Evolutionary conservation across 1,139 yeast species (phyloP), one percentile per base, ranked within the genome.

Genomic region (Kurtzmaniella quercitrusa): DNA sequence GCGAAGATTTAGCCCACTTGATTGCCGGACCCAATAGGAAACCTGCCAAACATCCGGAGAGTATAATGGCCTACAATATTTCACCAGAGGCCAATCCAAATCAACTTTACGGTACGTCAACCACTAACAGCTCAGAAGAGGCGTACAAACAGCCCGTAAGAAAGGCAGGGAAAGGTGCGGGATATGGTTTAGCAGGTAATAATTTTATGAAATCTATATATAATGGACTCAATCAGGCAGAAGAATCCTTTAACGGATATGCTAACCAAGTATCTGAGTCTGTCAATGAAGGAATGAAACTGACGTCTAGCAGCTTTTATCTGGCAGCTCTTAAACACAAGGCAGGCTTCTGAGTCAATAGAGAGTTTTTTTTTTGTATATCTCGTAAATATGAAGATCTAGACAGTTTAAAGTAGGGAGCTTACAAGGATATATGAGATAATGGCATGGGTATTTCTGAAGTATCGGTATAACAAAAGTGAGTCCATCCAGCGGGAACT

Each of bases 11-110:
- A 48, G 74, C 79, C 39, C 46, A 53, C n/a, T 56, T 84, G 40
- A 68, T 85, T 34, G 81, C 81, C 8, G 89, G 90, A 0, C 81
- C 79, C 1, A 76, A 73, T 46, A 70, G 88, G 54, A 73, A 77
- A 21, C 65, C 71, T 0, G 65, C 82, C 1, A 81, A 77, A 48
- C 71, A 72, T 44, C 68, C 70, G 25, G 93, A 85, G 52, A 74
- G 81, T 47, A 66, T 61, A 29, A 60, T 82, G 48, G 85, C 90
- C 0, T 62, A 60, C 57, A 82, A 82, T 48, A 77, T 75, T 43
- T 64, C 65, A 67, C 73, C 72, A 59, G 75, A 58, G 61, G 78
- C 76, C 12, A 72, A 72, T 46, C 73, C 73, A 1, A 60, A 58
- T 37, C 64, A 59, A 19, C 51, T 48, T 2, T 65, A 63, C 41